Conservation (phyloP, 768 basidiomycete genomes). For the Agaricus sinodeliciosus region DNA sequence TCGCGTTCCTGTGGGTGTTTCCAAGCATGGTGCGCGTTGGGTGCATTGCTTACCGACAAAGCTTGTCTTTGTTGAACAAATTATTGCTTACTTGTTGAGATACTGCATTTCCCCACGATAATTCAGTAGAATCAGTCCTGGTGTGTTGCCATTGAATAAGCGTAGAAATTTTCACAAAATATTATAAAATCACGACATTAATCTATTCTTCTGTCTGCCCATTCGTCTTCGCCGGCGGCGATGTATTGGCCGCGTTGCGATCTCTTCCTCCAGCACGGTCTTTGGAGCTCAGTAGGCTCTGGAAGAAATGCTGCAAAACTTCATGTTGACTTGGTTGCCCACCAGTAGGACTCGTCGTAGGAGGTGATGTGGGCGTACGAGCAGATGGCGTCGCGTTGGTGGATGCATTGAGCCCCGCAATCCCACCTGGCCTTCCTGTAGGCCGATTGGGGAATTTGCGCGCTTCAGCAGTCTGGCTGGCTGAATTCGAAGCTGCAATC, state of each 20-base stretch:
- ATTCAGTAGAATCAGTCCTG: not conserved
- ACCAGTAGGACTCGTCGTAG: conserved; percentile 20
- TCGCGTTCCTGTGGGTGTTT: no score
- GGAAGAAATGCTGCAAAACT: conserved; percentile 84
- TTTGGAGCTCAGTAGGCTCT: conserved; percentile 68
- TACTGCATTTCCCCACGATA: no score
- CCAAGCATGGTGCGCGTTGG: no score
- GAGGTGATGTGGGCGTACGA: conserved; percentile 30
- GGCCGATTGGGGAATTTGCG: conserved; percentile 24
- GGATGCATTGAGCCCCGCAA: conserved; percentile 32
- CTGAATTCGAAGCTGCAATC: conserved; percentile 18
- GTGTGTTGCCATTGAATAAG: not conserved
- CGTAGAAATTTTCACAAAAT: conserved; percentile 10
- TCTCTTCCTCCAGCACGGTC: conserved; percentile 36
- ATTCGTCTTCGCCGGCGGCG: conserved; percentile 10
- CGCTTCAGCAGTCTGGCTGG: conserved; percentile 18
- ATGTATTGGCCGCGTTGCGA: conserved; percentile 8
- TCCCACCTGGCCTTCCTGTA: conserved; percentile 29
- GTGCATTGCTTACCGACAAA: no score
- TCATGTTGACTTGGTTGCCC: conserved; percentile 70
- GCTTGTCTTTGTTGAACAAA: no score
- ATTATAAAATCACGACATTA: conserved; percentile 8
- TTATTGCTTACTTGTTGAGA: not conserved
- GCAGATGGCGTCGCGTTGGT: conserved; percentile 22
- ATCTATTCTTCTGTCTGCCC: conserved; percentile 26